These are phyloP conservation scores for Phytopythium vexans DNA, from an alignment of 352 stramenopile species.

Conservation along the genomic window DNA sequence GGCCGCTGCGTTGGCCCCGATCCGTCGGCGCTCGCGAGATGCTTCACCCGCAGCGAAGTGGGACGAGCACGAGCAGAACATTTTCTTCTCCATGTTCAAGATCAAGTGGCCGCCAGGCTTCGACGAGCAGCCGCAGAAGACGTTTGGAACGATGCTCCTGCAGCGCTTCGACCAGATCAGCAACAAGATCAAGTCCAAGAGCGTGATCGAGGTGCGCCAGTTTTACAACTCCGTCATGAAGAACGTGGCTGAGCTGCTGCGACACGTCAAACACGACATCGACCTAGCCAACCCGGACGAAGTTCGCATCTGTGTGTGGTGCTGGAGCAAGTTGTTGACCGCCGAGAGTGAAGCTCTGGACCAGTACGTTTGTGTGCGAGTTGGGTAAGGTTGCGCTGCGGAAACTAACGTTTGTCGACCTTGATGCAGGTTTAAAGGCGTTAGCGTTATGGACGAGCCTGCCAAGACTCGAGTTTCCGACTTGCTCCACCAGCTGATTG, in stretches of 20 bases:
- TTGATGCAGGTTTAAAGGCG: constrained; percentile 27
- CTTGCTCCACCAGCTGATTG: constrained; percentile 59
- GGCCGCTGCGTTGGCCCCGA: constrained; percentile 4
- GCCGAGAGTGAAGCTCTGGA: constrained; percentile 25
- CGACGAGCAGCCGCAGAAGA: constrained; percentile 8
- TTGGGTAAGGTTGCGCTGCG: constrained; percentile 12
- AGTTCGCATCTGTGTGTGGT: constrained; percentile 72
- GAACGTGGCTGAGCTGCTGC: constrained; percentile 39
- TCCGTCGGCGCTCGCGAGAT: constrained; percentile 5
- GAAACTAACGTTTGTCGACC: constrained; percentile 8
- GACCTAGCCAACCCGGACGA: constrained; percentile 61
- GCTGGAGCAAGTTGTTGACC: constrained; percentile 58
- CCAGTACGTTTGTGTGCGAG: constrained; percentile 28
- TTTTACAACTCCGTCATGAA: constrained; percentile 61
- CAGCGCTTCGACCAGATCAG: constrained; percentile 61
- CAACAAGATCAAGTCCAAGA: constrained; percentile 61
- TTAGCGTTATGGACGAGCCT: constrained; percentile 20
- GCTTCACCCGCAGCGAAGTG: constrained; percentile 22
- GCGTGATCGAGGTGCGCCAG: constrained; percentile 47
- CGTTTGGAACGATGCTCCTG: constrained; percentile 45
- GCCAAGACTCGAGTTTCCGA: constrained; percentile 37
- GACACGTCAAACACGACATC: constrained; percentile 50
- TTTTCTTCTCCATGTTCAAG: constrained; percentile 71
- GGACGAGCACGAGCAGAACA: constrained; percentile 56
- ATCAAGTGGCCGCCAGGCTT: constrained; percentile 45